phyloP scores from a whole-genome alignment of 805 yeast genomes.

The Wickerhamomyces chaumierensis region DNA sequence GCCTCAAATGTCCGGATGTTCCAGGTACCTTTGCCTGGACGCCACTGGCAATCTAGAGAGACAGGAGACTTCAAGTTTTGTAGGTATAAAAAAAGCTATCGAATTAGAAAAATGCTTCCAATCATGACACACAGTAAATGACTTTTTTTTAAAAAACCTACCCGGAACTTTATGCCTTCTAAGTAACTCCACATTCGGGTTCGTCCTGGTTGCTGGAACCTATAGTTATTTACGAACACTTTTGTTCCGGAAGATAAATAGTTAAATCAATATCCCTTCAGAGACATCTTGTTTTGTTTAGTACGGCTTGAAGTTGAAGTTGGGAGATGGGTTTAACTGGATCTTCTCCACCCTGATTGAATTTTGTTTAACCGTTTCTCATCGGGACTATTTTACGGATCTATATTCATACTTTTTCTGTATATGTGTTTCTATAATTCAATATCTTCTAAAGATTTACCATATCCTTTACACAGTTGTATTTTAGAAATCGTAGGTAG shows the following conservation, averaged over 20 bases:
- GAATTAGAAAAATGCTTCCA: too few relatives aligned
- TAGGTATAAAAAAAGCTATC: too few relatives aligned
- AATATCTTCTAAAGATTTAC: not conserved
- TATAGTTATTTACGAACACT: constrained; percentile 19
- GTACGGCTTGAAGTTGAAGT: not conserved
- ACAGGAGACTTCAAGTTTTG: too few relatives aligned
- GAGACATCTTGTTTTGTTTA: not conserved
- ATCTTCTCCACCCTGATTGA: constrained; percentile 23
- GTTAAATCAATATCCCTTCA: not conserved
- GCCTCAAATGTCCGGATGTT: too few relatives aligned
- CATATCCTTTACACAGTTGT: too few relatives aligned
- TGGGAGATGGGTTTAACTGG: constrained; percentile 4
- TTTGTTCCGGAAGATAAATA: constrained; percentile 19
- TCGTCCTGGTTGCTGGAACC: constrained; percentile 20
- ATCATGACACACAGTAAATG: too few relatives aligned
- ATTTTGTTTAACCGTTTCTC: constrained; percentile 6
- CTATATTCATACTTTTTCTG: constrained; percentile 10
- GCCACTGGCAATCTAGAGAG: too few relatives aligned
- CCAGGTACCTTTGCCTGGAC: too few relatives aligned
- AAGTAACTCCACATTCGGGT: constrained; percentile 18
- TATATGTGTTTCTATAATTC: not conserved
- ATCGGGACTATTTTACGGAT: constrained; percentile 20
- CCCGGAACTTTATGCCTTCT: constrained; percentile 18
- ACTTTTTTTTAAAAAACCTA: too few relatives aligned
- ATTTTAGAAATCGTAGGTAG: too few relatives aligned